Conservation (phyloP, 2,329 filamentous ascomycete genomes). For the Coniochaeta sp. region DNA sequence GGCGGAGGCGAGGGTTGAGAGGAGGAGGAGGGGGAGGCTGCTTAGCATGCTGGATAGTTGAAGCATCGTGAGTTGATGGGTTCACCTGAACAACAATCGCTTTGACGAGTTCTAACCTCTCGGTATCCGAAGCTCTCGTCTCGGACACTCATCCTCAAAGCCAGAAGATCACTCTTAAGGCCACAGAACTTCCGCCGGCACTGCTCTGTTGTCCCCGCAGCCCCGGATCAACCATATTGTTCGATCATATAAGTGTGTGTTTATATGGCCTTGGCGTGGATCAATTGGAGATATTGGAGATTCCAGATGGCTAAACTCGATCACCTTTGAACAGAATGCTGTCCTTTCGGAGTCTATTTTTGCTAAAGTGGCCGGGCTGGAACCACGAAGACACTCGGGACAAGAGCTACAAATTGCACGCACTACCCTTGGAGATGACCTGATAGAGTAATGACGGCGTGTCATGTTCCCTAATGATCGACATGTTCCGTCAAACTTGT, state of each 20-base stretch:
- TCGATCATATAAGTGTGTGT: neutral
- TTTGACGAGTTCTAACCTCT: too few species aligned
- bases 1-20: neutral
- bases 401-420: neutral
- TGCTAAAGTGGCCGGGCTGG: constrained; percentile 1
- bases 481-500: neutral
- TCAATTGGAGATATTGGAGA: constrained; percentile 1
- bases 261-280: constrained; percentile 1
- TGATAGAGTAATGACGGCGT: neutral
- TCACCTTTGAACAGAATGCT: neutral
- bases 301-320: neutral
- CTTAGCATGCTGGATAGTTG: neutral
- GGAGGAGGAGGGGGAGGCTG: neutral
- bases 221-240: neutral
- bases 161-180: neutral
- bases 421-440: neutral
- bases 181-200: neutral
- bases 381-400: neutral
- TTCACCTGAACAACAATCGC: too few species aligned
- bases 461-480: neutral
- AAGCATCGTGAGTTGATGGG: neutral
- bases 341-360: neutral
- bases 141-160: too few species aligned
- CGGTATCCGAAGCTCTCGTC: too few species aligned
- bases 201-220: neutral